A percentile compares a stretch with the other conserved stretches of the same genome.
Evolutionary conservation across 805 yeast genomes (phyloP).

Genomic region (Yamadazyma laniorum): DNA sequence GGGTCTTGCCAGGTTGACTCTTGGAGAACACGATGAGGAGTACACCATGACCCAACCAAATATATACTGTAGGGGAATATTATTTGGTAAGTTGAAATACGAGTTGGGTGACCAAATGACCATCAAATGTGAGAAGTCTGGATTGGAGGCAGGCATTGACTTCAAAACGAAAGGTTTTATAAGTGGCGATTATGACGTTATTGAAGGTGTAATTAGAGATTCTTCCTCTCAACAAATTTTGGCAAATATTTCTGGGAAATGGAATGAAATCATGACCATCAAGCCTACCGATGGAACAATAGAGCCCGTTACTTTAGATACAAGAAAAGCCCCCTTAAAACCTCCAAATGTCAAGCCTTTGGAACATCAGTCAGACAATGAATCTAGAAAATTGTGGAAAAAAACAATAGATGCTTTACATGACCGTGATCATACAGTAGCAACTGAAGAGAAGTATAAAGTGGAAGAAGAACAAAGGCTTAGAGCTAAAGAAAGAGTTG

Average conservation of each 20-base stretch:
- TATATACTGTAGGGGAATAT: slow-evolving; percentile 88
- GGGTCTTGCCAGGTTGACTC: slow-evolving; percentile 71
- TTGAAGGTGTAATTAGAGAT: slow-evolving; percentile 66
- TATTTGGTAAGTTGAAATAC: slow-evolving; percentile 84
- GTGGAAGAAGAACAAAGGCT: slow-evolving; percentile 87
- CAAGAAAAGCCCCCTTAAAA: slow-evolving; percentile 49
- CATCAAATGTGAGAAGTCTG: slow-evolving; percentile 60
- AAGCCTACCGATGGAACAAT: slow-evolving; percentile 48
- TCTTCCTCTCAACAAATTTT: slow-evolving; percentile 46
- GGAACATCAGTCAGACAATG: slow-evolving; percentile 74
- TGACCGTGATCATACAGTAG: slow-evolving; percentile 70
- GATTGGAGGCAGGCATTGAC: slow-evolving; percentile 75
- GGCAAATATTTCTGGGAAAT: slow-evolving; percentile 79
- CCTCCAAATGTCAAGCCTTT: slow-evolving; percentile 76
- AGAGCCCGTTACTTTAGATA: slow-evolving; percentile 42
- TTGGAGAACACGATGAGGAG: slow-evolving; percentile 68
- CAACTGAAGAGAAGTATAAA: slow-evolving; percentile 83
- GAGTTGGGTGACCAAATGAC: slow-evolving; percentile 91
- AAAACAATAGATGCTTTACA: slow-evolving; percentile 81
- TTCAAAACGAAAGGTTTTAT: slow-evolving; percentile 95
- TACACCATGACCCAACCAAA: slow-evolving; percentile 93
- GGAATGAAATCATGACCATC: slow-evolving; percentile 84
- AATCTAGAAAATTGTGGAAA: slow-evolving; percentile 81
- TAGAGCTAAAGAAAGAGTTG: slow-evolving; percentile 68
- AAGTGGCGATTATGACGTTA: slow-evolving; percentile 86